Evolutionary conservation across 2,329 filamentous ascomycete species (phyloP).

Genomic region (Albifimbria verrucaria): DNA sequence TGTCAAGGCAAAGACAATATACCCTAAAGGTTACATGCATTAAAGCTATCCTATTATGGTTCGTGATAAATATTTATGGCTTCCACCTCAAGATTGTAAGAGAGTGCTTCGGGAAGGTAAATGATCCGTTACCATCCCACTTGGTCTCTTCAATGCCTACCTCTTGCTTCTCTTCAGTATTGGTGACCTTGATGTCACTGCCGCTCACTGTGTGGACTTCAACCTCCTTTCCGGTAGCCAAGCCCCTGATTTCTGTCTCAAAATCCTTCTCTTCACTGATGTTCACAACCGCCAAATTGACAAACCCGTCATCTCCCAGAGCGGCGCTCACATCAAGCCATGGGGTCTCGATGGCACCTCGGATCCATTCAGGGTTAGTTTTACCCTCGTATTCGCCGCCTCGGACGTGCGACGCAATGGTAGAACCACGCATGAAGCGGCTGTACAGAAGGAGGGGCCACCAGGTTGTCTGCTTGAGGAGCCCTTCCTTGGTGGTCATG

Average conservation of each 20-base stretch:
- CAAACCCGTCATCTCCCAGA: slow-evolving; percentile 52
- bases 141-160: slow-evolving; percentile 43
- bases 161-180: slow-evolving; percentile 59
- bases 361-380: slow-evolving; percentile 64
- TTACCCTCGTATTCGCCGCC: slow-evolving; percentile 61
- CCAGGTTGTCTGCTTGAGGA: slow-evolving; percentile 71
- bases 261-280: slow-evolving; percentile 60
- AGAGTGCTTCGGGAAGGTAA: slow-evolving; percentile 66
- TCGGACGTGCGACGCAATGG: slow-evolving; percentile 63
- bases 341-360: slow-evolving; percentile 63
- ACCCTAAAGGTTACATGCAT: no score
- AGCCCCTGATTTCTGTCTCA: slow-evolving; percentile 56
- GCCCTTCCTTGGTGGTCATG: slow-evolving; percentile 63
- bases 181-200: slow-evolving; percentile 49
- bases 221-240: slow-evolving; percentile 43
- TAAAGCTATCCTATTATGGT: no score
- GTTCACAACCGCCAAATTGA: slow-evolving; percentile 72
- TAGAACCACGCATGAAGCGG: slow-evolving; percentile 66
- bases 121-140: slow-evolving; percentile 62
- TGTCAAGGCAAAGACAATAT: neutral
- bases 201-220: slow-evolving; percentile 57
- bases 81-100: slow-evolving; percentile 66
- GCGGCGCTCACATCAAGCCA: slow-evolving; percentile 67
- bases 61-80: no score
- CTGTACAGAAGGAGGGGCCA: slow-evolving; percentile 63